Evolutionary conservation across 768 basidiomycete species (phyloP).

Genomic region (Russula griseocarnosa): DNA sequence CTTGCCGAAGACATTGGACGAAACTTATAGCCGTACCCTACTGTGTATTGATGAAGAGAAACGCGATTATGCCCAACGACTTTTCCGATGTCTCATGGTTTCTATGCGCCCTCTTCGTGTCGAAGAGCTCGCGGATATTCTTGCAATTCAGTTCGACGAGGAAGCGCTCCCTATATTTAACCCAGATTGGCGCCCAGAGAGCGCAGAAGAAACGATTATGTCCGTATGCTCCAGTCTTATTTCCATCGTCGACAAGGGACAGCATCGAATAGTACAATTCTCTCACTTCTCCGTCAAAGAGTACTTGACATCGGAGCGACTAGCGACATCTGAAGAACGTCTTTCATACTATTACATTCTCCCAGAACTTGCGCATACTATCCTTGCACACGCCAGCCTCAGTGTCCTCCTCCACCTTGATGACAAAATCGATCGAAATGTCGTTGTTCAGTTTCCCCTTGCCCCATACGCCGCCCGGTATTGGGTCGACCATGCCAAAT

Average conservation of each 20-base stretch:
- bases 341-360: conserved; percentile 18
- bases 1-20: neutral
- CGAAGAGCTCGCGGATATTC: conserved; percentile 15
- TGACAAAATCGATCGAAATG: neutral
- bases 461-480: no score
- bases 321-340: neutral
- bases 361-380: conserved; percentile 4
- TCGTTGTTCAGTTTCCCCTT: neutral
- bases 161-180: neutral
- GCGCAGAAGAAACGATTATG: no score
- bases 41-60: neutral
- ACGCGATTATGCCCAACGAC: neutral
- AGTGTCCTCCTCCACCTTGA: conserved; percentile 10
- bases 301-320: conserved; percentile 18
- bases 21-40: neutral
- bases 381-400: conserved; percentile 2
- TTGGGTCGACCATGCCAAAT: conserved; percentile 13
- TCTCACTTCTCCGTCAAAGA: conserved; percentile 21
- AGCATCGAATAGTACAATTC: neutral
- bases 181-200: neutral
- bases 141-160: conserved; percentile 12
- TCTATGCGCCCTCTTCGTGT: conserved; percentile 11
- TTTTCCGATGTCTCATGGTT: conserved; percentile 4
- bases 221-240: no score
- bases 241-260: neutral